Percentiles rank a stretch among this genome's conserved stretches.
Evolutionary conservation across 1,284 basidiomycete genomes (phyloP).

Genomic region (Ustilago bromivora): DNA sequence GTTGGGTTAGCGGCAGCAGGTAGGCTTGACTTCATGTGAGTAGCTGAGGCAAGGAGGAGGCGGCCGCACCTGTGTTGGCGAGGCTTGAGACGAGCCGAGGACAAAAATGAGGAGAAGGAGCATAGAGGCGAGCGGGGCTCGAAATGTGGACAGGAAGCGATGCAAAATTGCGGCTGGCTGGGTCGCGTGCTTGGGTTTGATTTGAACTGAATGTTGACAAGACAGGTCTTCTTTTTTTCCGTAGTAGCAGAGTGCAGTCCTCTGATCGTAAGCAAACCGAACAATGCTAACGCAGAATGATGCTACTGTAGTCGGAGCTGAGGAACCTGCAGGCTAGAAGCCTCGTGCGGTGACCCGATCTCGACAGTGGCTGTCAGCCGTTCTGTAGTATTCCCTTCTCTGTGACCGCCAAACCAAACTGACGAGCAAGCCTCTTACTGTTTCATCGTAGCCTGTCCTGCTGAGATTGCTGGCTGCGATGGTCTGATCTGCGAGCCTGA

Average conservation of each 20-base stretch:
- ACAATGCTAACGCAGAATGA: not conserved
- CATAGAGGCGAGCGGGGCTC: not conserved
- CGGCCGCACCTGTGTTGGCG: not conserved
- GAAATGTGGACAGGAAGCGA: not conserved
- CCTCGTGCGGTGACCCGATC: slow-evolving; percentile 23
- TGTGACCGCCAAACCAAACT: not conserved
- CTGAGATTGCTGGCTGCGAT: not conserved
- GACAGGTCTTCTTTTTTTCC: not conserved
- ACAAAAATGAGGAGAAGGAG: not conserved
- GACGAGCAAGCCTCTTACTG: not conserved
- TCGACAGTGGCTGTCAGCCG: slow-evolving; percentile 8
- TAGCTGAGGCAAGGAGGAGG: not conserved
- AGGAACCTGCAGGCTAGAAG: slow-evolving; percentile 12
- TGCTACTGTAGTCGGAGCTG: not conserved
- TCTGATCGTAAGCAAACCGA: not conserved
- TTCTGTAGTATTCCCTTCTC: not conserved
- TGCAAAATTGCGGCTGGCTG: slow-evolving; percentile 1
- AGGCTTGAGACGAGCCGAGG: slow-evolving; percentile 1
- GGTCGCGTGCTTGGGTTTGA: not conserved
- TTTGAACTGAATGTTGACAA: not conserved
- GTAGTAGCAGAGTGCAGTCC: not conserved
- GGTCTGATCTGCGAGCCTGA: not conserved
- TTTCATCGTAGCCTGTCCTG: not conserved
- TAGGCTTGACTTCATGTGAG: not conserved
- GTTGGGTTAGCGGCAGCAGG: not conserved